Evolutionary conservation across 495 filamentous ascomycete genomes (phyloP), one percentile per base, ranked within the genome.

Genomic region (Pyrenula massariospora): DNA sequence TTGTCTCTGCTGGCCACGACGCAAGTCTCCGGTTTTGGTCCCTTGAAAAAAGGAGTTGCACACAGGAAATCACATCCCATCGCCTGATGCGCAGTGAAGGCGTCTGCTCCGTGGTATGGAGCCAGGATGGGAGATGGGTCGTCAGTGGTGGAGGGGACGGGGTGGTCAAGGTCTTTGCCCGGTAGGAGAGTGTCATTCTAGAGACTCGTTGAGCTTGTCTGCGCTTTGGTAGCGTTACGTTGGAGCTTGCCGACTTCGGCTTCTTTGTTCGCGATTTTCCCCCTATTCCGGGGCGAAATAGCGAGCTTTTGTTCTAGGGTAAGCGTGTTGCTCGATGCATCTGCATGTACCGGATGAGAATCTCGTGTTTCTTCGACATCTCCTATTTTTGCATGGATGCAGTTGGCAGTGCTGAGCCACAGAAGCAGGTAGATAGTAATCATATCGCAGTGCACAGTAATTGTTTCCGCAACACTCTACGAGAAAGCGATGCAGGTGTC

Each of bases 101-200:
- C 22, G 89, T 96, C 24, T 95, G 90, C 72, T 75, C 83, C 15
- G 93, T 96, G 11, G 86, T 89, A 20, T 98, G 94, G 93, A 93
- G 88, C 65, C 84, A 88, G 60, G 93, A 98, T 62, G 91, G 92
- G 36, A 78, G 88, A 57, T 91, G 90, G 86, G 91, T 97, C 42
- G 89, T 98, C 57, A 89, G 87, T 59, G 94, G 84, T 10, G 93
- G 93, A 20, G 93, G 93, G n/a, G 93, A 98, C 67, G 94, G 93
- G 1, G 84, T 95, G 20, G 93, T 95, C 50, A 98, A 96, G 75
- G 93, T 97, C 56, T 96, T 95, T 77, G 84, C 87, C 53, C 25
- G 22, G 12, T 54, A 54, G 53, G 12, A 52, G 31, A n/a, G n/a
- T n/a, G n/a, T n/a, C n/a, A n/a, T n/a, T n/a, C n/a, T n/a, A n/a